These are phyloP conservation scores for Salix suchowensis DNA, from an alignment of 345 rosid species.

Conservation along the genomic window DNA sequence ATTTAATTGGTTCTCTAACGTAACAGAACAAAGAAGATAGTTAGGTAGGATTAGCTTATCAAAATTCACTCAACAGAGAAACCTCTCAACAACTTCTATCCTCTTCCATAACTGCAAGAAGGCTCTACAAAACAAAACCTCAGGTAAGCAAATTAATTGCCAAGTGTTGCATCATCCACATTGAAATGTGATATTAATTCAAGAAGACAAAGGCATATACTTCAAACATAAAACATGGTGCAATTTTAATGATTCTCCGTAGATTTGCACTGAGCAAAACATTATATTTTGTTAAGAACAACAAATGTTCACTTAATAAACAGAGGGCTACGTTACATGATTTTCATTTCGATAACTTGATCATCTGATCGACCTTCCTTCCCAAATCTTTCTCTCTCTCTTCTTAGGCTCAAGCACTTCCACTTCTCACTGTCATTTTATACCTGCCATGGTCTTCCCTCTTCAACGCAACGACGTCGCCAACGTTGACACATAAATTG, in stretches of 20 bases:
- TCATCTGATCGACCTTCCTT: too few relatives aligned
- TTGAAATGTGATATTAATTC: neutral
- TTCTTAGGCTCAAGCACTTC: too few relatives aligned
- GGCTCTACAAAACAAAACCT: neutral
- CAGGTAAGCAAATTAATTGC: neutral
- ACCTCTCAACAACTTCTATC: neutral
- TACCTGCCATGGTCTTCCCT: too few relatives aligned
- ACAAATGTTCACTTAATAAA: neutral
- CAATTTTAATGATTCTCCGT: neutral
- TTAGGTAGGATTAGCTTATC: neutral
- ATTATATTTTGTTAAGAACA: neutral
- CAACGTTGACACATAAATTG: too few relatives aligned
- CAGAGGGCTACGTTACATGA: too few relatives aligned
- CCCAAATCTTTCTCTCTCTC: too few relatives aligned
- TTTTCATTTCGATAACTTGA: too few relatives aligned
- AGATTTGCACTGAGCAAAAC: neutral
- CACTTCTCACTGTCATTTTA: too few relatives aligned
- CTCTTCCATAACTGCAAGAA: neutral
- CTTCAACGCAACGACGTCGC: too few relatives aligned
- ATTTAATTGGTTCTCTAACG: slow-evolving; percentile 57
- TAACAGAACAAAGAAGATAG: neutral
- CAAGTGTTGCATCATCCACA: neutral
- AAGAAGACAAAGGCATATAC: neutral
- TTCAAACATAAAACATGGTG: too few relatives aligned
- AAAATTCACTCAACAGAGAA: neutral